Evolutionary conservation across 2,329 filamentous ascomycete genomes (phyloP).

Genomic region (Hypoxylon sp.): DNA sequence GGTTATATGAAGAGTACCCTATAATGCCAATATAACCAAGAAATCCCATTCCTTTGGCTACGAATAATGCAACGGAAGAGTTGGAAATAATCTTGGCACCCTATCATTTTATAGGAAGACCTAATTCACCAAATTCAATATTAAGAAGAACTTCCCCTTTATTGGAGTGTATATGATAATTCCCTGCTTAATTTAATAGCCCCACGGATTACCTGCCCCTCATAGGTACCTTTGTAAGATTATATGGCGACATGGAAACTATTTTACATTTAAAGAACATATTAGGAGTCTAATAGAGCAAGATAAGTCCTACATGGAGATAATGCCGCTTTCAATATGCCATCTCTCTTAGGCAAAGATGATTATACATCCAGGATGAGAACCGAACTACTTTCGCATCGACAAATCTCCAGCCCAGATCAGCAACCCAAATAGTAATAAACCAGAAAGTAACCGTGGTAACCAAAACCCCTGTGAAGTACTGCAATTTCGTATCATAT

Average conservation of each 20-base stretch:
- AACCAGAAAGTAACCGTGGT: slow-evolving; percentile 35
- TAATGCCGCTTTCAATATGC: background rate
- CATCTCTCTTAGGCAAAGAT: slow-evolving; percentile 27
- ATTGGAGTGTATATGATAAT: background rate
- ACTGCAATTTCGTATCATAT: slow-evolving; percentile 32
- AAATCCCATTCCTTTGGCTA: background rate
- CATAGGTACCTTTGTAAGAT: too few relatives aligned
- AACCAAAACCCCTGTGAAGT: slow-evolving; percentile 35
- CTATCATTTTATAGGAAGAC: background rate
- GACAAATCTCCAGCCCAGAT: slow-evolving; percentile 47
- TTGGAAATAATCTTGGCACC: background rate
- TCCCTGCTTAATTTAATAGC: too few relatives aligned
- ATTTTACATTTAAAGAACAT: too few relatives aligned
- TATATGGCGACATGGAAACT: too few relatives aligned
- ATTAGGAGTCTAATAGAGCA: too few relatives aligned
- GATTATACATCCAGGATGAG: slow-evolving; percentile 42
- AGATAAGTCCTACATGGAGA: background rate
- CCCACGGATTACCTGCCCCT: too few relatives aligned
- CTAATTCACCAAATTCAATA: background rate
- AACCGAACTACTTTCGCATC: slow-evolving; percentile 47
- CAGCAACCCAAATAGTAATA: slow-evolving; percentile 45
- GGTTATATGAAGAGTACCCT: background rate
- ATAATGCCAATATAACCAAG: background rate
- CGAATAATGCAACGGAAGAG: background rate
- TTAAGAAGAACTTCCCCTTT: background rate